Evolutionary conservation across 495 filamentous ascomycete species (phyloP).

Genomic region (Alectoria sarmentosa): DNA sequence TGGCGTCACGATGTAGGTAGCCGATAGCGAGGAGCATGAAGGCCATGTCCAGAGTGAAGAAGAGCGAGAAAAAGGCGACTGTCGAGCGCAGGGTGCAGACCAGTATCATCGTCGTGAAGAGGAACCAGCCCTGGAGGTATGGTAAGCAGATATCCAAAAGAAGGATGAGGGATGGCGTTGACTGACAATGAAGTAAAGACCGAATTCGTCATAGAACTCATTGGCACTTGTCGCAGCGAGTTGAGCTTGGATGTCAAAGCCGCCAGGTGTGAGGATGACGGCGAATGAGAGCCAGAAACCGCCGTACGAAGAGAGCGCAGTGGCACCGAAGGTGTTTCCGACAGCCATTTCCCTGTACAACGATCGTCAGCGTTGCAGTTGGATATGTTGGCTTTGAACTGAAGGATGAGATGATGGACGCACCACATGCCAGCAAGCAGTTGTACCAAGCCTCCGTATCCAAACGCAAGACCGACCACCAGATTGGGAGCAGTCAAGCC

Average conservation of each 20-base stretch:
- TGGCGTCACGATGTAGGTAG: conserved; percentile 49
- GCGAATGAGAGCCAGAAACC: conserved; percentile 95
- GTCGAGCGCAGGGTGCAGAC: conserved; percentile 89
- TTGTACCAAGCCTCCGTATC: conserved; percentile 86
- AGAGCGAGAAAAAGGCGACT: conserved; percentile 91
- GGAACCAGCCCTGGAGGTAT: conserved; percentile 73
- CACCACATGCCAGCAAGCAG: conserved; percentile 96
- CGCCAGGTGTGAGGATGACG: conserved; percentile 79
- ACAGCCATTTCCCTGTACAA: conserved; percentile 87
- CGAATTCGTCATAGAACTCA: conserved; percentile 61
- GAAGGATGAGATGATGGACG: conserved; percentile 27
- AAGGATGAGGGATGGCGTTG: background rate
- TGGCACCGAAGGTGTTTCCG: conserved; percentile 97
- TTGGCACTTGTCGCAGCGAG: conserved; percentile 29
- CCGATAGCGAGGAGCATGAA: conserved; percentile 81
- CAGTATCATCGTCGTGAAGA: conserved; percentile 88
- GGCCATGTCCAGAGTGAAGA: conserved; percentile 87
- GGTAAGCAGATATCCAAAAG: background rate
- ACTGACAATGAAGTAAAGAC: conserved; percentile 74
- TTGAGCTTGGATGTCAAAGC: conserved; percentile 50
- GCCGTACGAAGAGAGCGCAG: conserved; percentile 91
- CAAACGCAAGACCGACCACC: conserved; percentile 63
- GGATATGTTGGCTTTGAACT: background rate
- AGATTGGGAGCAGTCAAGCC: conserved; percentile 56
- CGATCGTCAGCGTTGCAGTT: conserved; percentile 3